phyloP scores from a whole-genome alignment of 2,329 filamentous ascomycete genomes.

The Chaetomiaceae sp. region DNA sequence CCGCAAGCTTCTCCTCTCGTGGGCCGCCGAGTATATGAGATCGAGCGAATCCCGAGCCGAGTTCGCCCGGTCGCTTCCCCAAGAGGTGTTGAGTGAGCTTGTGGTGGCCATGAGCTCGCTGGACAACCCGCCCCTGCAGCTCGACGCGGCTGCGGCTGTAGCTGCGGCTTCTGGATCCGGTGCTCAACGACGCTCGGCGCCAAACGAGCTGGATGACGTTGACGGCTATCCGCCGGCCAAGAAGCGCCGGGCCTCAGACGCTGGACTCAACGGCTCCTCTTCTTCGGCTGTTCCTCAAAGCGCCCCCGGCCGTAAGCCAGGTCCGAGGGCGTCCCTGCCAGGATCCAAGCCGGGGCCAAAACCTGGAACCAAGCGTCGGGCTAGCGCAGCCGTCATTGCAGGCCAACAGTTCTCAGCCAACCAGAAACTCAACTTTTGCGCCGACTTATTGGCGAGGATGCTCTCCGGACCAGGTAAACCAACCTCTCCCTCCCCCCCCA shows the following conservation, averaged over 20 bases:
- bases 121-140: conserved; percentile 37
- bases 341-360: conserved; percentile 27
- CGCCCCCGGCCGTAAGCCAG: conserved; percentile 30
- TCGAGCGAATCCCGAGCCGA: conserved; percentile 52
- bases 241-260: conserved; percentile 42
- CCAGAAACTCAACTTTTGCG: conserved; percentile 54
- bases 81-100: conserved; percentile 59
- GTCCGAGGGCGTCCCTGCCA: conserved; percentile 31
- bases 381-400: conserved; percentile 25
- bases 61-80: conserved; percentile 57
- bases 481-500: neutral
- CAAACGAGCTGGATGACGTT: conserved; percentile 34
- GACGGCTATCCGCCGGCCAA: conserved; percentile 34
- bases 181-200: conserved; percentile 31
- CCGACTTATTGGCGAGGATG: conserved; percentile 56
- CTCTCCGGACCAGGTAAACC: conserved; percentile 54
- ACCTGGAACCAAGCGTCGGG: conserved; percentile 30
- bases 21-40: conserved; percentile 61
- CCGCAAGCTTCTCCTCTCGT: conserved; percentile 53
- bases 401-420: conserved; percentile 34
- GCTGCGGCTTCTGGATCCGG: conserved; percentile 9
- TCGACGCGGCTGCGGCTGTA: conserved; percentile 21
- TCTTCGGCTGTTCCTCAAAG: conserved; percentile 17
- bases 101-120: conserved; percentile 59
- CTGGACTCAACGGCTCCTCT: conserved; percentile 22